Percentiles rank a stretch among this genome's conserved stretches.
These are phyloP conservation scores for Saccharomycopsis phalli DNA, from an alignment of 1,139 yeast species.

Conservation along the genomic window DNA sequence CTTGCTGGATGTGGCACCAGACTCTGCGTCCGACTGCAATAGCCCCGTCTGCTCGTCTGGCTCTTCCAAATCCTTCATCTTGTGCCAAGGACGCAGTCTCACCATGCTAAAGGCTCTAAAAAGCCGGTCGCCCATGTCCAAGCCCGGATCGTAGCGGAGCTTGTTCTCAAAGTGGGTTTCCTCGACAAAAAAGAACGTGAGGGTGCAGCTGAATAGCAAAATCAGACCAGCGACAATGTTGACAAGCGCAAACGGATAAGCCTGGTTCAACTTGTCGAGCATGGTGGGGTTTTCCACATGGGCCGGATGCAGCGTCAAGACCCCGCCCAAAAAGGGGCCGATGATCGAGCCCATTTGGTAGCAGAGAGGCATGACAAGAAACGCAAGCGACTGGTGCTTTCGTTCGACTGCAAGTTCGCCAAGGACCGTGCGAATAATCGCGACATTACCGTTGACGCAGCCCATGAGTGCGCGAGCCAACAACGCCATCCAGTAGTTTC, in stretches of 20 bases:
- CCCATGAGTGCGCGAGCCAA: constrained; percentile 46
- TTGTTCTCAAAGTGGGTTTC: constrained; percentile 45
- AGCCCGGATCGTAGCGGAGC: constrained; percentile 39
- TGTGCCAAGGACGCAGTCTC: constrained; percentile 32
- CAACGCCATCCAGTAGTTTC: constrained; percentile 42
- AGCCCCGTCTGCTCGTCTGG: background rate
- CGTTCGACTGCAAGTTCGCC: constrained; percentile 52
- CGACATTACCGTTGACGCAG: constrained; percentile 52
- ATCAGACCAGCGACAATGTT: constrained; percentile 44
- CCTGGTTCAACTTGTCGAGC: constrained; percentile 27
- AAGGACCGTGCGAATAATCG: constrained; percentile 49
- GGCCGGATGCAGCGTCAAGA: constrained; percentile 24
- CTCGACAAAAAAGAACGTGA: constrained; percentile 46
- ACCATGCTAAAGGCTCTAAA: background rate
- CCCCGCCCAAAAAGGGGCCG: constrained; percentile 51
- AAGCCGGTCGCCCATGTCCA: constrained; percentile 40
- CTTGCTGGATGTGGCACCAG: background rate
- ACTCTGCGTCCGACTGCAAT: constrained; percentile 11
- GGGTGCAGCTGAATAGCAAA: constrained; percentile 31
- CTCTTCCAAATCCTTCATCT: constrained; percentile 1
- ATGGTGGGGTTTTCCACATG: constrained; percentile 8
- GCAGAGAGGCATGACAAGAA: constrained; percentile 48
- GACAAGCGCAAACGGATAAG: constrained; percentile 51
- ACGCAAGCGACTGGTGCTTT: constrained; percentile 52
- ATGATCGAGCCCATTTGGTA: constrained; percentile 51